A percentile compares a stretch with the other conserved stretches of the same genome.
These are phyloP conservation scores for Huntiella decipiens DNA, from an alignment of 2,329 filamentous ascomycete genomes.

Conservation along the genomic window DNA sequence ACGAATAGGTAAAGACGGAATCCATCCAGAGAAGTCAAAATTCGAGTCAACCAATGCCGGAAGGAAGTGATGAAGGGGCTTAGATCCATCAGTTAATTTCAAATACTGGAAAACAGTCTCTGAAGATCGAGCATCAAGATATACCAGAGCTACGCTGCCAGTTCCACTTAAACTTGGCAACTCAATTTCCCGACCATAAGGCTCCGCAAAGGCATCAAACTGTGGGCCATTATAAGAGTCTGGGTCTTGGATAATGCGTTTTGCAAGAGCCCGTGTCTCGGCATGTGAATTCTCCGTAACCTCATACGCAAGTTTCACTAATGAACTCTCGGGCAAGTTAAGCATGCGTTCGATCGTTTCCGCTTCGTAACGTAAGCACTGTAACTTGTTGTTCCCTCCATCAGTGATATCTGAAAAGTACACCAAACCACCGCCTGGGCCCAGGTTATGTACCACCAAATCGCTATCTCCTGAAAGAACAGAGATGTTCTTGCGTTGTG, in stretches of 20 bases:
- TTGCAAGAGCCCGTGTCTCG: conserved; percentile 11
- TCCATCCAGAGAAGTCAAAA: conserved; percentile 28
- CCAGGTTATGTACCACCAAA: conserved; percentile 55
- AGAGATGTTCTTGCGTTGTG: conserved; percentile 32
- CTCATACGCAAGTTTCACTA: conserved; percentile 18
- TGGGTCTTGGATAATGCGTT: background rate
- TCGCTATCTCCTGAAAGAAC: conserved; percentile 79
- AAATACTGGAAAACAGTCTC: conserved; percentile 20
- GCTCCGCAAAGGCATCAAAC: background rate
- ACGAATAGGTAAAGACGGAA: conserved; percentile 28
- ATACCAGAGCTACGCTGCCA: background rate
- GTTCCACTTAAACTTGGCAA: background rate
- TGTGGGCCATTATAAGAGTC: background rate
- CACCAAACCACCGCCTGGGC: conserved; percentile 45
- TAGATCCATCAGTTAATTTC: conserved; percentile 6
- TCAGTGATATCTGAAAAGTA: conserved; percentile 23
- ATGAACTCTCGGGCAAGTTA: conserved; percentile 17
- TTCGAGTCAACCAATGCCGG: conserved; percentile 39
- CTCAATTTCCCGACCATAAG: conserved; percentile 3
- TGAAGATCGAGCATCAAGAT: conserved; percentile 22
- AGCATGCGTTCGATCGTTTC: conserved; percentile 24
- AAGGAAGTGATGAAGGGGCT: conserved; percentile 34
- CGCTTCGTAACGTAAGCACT: conserved; percentile 17
- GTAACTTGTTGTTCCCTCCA: conserved; percentile 9
- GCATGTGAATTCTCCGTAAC: conserved; percentile 12